Percentiles rank a stretch among this genome's conserved stretches.
Conservation (phyloP, 2,329 filamentous ascomycete species). For the Diaporthe citrichinensis region DNA sequence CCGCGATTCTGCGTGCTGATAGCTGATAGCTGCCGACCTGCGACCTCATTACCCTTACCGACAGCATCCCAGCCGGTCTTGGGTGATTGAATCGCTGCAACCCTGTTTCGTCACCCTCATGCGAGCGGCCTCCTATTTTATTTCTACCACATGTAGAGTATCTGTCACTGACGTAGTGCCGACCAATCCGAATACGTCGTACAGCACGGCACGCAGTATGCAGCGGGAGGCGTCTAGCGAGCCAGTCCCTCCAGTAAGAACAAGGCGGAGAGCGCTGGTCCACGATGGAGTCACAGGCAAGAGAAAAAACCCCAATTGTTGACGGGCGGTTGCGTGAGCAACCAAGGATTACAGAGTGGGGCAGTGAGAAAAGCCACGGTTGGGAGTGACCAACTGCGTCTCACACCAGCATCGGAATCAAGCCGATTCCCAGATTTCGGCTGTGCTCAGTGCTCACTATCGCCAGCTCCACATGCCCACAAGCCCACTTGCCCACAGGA, state of each 20-base stretch:
- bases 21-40: constrained; percentile 5
- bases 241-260: background rate
- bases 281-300: constrained; percentile 25
- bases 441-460: background rate
- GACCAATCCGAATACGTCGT: constrained; percentile 11
- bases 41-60: constrained; percentile 1
- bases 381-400: constrained; percentile 28
- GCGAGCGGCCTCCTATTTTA: constrained; percentile 27
- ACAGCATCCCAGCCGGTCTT: constrained; percentile 8
- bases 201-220: background rate
- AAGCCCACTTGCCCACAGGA: background rate
- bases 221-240: background rate
- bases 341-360: constrained; percentile 13
- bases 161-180: constrained; percentile 18
- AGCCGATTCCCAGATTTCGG: constrained; percentile 30
- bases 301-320: constrained; percentile 15
- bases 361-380: background rate
- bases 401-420: constrained; percentile 19
- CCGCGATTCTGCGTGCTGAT: constrained; percentile 15
- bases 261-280: background rate
- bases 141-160: constrained; percentile 19
- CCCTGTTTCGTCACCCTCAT: constrained; percentile 31
- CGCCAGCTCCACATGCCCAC: constrained; percentile 8
- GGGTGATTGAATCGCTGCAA: constrained; percentile 21
- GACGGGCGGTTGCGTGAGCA: constrained; percentile 32